Percentiles rank a stretch among this genome's conserved stretches.
Conservation (phyloP, 306 rosid genomes). For the Quercus rubra region DNA sequence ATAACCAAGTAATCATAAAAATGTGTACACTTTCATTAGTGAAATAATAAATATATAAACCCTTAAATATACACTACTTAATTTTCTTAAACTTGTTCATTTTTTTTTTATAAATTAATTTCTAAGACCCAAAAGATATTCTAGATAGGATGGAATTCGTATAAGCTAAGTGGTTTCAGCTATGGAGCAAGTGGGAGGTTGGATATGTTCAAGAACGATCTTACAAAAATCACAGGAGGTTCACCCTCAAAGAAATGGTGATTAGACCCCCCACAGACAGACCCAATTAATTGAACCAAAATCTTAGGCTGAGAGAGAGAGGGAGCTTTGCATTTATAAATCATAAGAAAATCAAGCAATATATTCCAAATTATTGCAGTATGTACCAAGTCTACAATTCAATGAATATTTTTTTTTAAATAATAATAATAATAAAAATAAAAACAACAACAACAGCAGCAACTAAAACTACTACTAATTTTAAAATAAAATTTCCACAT, state of each 20-base stretch:
- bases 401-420: too few relatives aligned
- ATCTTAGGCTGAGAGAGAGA: not conserved
- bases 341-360: not conserved
- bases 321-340: not conserved
- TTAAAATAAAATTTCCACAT: too few relatives aligned
- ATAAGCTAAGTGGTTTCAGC: constrained; percentile 28
- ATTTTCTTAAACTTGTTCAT: too few relatives aligned
- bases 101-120: too few relatives aligned
- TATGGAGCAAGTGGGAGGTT: constrained; percentile 35
- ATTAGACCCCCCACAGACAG: constrained; percentile 23
- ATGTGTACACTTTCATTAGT: too few relatives aligned
- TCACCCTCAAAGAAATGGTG: too few relatives aligned
- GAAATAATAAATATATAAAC: too few relatives aligned
- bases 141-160: not conserved
- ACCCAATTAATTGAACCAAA: not conserved
- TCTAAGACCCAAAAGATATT: not conserved
- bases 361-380: not conserved
- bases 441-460: too few relatives aligned
- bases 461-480: too few relatives aligned
- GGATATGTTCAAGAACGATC: constrained; percentile 41
- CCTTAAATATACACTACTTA: too few relatives aligned
- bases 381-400: not conserved
- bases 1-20: too few relatives aligned
- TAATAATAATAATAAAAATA: too few relatives aligned
- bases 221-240: constrained; percentile 5